A percentile compares a stretch with the other conserved stretches of the same genome.
Conservation (phyloP, 2,329 filamentous ascomycete genomes). For the Fusarium sp. region DNA sequence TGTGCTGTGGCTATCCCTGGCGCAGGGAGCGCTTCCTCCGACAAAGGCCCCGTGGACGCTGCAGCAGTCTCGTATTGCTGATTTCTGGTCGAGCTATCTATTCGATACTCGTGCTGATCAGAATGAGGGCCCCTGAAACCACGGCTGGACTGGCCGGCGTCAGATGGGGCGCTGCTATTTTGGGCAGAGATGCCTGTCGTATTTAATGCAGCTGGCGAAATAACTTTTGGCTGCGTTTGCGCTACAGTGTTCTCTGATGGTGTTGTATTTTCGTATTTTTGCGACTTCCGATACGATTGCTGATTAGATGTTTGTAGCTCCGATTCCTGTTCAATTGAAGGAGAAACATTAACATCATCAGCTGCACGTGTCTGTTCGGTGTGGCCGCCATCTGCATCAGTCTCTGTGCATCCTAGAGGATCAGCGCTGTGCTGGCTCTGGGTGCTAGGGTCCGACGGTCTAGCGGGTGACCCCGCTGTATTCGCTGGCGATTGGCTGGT, state of each 20-base stretch:
- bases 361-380: constrained; percentile 39
- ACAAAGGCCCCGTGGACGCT: constrained; percentile 37
- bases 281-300: constrained; percentile 10
- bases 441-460: constrained; percentile 22
- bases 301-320: constrained; percentile 1
- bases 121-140: constrained; percentile 43
- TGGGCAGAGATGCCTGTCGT: constrained; percentile 40
- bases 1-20: constrained; percentile 38
- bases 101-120: constrained; percentile 31
- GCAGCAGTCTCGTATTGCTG: constrained; percentile 45
- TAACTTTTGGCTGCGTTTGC: constrained; percentile 33
- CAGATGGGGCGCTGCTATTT: constrained; percentile 47
- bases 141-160: constrained; percentile 34
- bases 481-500: constrained; percentile 34
- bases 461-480: constrained; percentile 31
- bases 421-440: constrained; percentile 32
- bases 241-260: constrained; percentile 4
- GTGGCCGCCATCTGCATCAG: constrained; percentile 29
- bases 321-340: constrained; percentile 17
- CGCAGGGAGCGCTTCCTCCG: constrained; percentile 31
- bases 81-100: constrained; percentile 19
- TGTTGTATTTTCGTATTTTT: constrained; percentile 1
- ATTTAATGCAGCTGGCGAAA: constrained; percentile 38
- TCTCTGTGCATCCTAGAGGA: constrained; percentile 30
- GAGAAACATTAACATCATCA: constrained; percentile 20